Evolutionary conservation across 306 rosid genomes (phyloP).

Genomic region (Comarum palustre): DNA sequence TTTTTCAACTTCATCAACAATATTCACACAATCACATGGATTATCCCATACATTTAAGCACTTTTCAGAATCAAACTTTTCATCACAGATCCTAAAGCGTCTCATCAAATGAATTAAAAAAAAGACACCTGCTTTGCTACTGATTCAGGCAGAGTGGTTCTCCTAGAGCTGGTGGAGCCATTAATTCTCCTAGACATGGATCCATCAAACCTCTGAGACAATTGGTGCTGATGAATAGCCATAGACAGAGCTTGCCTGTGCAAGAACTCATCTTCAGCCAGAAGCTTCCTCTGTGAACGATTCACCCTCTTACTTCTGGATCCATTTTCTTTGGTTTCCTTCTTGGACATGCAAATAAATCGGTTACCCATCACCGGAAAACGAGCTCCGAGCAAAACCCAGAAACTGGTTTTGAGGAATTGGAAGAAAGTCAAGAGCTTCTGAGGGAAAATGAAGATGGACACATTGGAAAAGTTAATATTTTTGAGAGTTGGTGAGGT

Average conservation of each 20-base stretch:
- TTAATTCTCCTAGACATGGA: slow-evolving; percentile 80
- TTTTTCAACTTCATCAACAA: slow-evolving; percentile 22
- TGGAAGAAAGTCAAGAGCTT: slow-evolving; percentile 17
- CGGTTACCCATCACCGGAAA: slow-evolving; percentile 65
- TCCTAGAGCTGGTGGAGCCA: slow-evolving; percentile 83
- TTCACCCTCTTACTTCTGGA: slow-evolving; percentile 81
- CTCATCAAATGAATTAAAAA: neutral
- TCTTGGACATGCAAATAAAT: slow-evolving; percentile 81
- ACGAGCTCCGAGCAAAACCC: slow-evolving; percentile 15
- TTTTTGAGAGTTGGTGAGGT: slow-evolving; percentile 12
- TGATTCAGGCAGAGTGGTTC: slow-evolving; percentile 61
- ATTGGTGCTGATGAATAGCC: slow-evolving; percentile 89
- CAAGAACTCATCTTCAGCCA: slow-evolving; percentile 75
- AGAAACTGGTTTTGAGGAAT: neutral
- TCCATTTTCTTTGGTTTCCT: slow-evolving; percentile 70
- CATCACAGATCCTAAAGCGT: slow-evolving; percentile 23
- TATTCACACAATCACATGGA: neutral
- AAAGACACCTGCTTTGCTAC: slow-evolving; percentile 57
- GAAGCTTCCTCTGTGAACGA: slow-evolving; percentile 82
- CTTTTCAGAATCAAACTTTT: slow-evolving; percentile 37
- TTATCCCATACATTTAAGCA: slow-evolving; percentile 22
- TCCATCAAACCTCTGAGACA: slow-evolving; percentile 95
- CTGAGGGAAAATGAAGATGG: slow-evolving; percentile 4
- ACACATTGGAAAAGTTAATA: neutral
- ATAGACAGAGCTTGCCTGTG: slow-evolving; percentile 88